These are phyloP conservation scores for Cladophialophora carrionii DNA, from an alignment of 2,329 filamentous ascomycete genomes.

Conservation along the genomic window DNA sequence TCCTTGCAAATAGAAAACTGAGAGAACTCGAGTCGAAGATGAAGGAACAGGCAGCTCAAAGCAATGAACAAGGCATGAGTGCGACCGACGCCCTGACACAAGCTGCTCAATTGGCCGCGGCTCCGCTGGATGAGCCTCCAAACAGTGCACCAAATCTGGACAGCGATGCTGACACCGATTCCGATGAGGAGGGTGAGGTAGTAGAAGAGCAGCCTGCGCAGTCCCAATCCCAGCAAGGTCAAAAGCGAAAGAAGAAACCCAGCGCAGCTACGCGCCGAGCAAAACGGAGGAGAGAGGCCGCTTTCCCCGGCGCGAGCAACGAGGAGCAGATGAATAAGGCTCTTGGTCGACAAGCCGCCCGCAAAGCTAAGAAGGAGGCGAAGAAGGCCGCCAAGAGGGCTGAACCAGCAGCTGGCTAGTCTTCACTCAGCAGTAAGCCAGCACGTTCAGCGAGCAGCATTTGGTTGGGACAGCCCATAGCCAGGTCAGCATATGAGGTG, in stretches of 20 bases:
- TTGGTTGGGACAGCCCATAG: neutral
- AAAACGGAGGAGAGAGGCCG: neutral
- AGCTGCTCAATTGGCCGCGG: conserved; percentile 23
- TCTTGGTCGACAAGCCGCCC: neutral
- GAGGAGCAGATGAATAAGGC: neutral
- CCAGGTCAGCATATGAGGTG: neutral
- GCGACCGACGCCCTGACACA: conserved; percentile 21
- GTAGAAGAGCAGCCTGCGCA: neutral
- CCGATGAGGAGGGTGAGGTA: conserved; percentile 14
- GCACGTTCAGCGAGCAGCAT: neutral
- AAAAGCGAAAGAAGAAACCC: neutral
- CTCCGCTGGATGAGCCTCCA: neutral
- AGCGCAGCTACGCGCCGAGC: neutral
- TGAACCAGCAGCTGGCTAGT: neutral
- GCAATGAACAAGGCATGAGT: conserved; percentile 5
- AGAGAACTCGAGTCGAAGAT: conserved; percentile 24
- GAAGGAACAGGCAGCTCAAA: conserved; percentile 24
- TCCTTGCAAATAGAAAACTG: conserved; percentile 52
- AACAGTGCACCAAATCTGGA: neutral
- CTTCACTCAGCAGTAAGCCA: neutral
- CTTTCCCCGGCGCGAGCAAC: neutral
- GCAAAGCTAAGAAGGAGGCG: conserved; percentile 1
- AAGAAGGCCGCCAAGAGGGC: neutral
- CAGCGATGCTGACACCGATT: conserved; percentile 3
- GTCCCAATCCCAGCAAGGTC: neutral